Percentiles rank a stretch among this genome's conserved stretches.
phyloP scores from a whole-genome alignment of 2,329 filamentous ascomycete species.

The Fusarium penzigii region DNA sequence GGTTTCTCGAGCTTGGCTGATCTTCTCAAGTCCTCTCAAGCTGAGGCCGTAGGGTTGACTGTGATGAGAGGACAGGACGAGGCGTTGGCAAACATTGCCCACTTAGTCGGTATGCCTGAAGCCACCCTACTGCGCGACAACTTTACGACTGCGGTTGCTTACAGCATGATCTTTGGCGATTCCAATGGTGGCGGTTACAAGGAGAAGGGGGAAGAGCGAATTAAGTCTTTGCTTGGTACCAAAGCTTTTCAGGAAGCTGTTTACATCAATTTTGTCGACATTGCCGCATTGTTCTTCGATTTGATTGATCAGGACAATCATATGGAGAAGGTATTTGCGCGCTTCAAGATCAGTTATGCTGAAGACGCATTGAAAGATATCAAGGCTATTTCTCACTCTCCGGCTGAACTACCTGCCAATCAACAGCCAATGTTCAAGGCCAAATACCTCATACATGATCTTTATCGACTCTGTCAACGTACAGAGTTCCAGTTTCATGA shows the following conservation, averaged over 20 bases:
- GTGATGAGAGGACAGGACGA: conserved; percentile 76
- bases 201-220: conserved; percentile 61
- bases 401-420: conserved; percentile 66
- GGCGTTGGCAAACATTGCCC: conserved; percentile 61
- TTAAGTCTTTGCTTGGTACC: conserved; percentile 70
- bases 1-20: conserved; percentile 70
- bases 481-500: conserved; percentile 63
- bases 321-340: conserved; percentile 67
- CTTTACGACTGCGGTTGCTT: conserved; percentile 80
- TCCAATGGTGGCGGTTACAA: conserved; percentile 35
- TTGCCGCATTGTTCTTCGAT: conserved; percentile 75
- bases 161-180: conserved; percentile 68
- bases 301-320: conserved; percentile 76
- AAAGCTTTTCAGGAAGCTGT: conserved; percentile 65
- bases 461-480: conserved; percentile 75
- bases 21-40: conserved; percentile 69
- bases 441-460: conserved; percentile 72
- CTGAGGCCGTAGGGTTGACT: conserved; percentile 78
- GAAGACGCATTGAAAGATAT: conserved; percentile 69
- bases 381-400: conserved; percentile 66
- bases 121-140: conserved; percentile 62
- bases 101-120: conserved; percentile 54
- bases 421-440: conserved; percentile 87
- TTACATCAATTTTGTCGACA: conserved; percentile 71
- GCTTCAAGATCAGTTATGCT: conserved; percentile 60